phyloP scores from a whole-genome alignment of 1,284 basidiomycete species.

The Lentinula novae-zelandiae region DNA sequence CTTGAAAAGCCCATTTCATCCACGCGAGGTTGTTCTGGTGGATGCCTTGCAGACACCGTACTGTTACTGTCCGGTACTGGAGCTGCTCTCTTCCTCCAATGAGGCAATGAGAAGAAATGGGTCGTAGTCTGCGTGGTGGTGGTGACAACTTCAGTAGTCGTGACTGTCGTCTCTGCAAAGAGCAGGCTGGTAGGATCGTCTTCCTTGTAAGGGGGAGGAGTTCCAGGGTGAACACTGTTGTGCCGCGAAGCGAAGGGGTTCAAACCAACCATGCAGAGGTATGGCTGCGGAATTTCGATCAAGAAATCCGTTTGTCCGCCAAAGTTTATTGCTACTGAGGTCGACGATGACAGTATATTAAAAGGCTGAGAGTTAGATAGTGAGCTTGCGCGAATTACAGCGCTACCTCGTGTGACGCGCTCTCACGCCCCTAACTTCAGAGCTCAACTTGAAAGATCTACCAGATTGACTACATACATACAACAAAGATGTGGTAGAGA shows the following conservation, averaged over 20 bases:
- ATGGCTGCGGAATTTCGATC: constrained; percentile 15
- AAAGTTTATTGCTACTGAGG: not conserved
- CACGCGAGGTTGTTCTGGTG: not conserved
- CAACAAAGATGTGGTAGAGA: constrained; percentile 12
- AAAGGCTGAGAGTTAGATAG: not conserved
- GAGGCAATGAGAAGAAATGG: constrained; percentile 63
- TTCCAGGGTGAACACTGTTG: constrained; percentile 18
- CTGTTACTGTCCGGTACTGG: constrained; percentile 14
- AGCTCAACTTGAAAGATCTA: not conserved
- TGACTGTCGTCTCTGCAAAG: constrained; percentile 46
- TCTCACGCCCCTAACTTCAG: not conserved
- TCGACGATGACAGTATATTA: not conserved
- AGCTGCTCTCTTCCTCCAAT: constrained; percentile 54
- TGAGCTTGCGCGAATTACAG: not conserved
- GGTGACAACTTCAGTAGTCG: constrained; percentile 45
- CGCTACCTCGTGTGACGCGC: not conserved
- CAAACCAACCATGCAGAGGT: constrained; percentile 26
- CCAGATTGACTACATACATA: constrained; percentile 14
- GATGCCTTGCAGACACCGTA: not conserved
- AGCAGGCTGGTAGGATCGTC: constrained; percentile 33
- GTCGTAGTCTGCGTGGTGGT: constrained; percentile 48
- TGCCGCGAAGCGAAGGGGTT: constrained; percentile 14
- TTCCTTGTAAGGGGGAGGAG: constrained; percentile 38
- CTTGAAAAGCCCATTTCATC: constrained; percentile 15
- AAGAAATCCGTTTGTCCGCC: constrained; percentile 17